Evolutionary conservation across 2,329 filamentous ascomycete species (phyloP).

Genomic region (Periconia sp.): DNA sequence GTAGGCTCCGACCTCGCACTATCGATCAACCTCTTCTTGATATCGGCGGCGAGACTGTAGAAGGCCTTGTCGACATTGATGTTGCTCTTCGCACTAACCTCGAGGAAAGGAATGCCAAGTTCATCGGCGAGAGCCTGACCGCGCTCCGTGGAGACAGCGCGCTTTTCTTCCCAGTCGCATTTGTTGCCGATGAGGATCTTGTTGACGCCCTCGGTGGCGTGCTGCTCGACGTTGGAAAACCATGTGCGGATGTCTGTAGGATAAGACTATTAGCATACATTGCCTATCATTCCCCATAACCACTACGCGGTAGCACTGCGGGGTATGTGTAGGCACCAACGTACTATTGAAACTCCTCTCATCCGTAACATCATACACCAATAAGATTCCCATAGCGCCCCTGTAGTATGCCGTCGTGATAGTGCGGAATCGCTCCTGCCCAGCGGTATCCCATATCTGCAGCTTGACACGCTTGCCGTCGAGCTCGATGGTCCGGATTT

Average conservation of each 20-base stretch:
- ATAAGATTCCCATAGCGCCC: constrained; percentile 95
- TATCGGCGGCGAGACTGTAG: constrained; percentile 91
- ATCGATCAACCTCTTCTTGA: constrained; percentile 98
- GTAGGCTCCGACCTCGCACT: constrained; percentile 74
- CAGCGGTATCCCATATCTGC: constrained; percentile 99
- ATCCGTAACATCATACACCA: constrained; percentile 98
- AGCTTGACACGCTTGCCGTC: constrained; percentile 99
- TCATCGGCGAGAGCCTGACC: constrained; percentile 94
- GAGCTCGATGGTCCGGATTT: constrained; percentile 98
- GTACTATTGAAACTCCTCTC: constrained; percentile 93
- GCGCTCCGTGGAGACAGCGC: constrained; percentile 88
- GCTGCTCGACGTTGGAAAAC: constrained; percentile 99
- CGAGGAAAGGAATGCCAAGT: constrained; percentile 96
- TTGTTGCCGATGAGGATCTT: constrained; percentile 99
- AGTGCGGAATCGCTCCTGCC: constrained; percentile 96
- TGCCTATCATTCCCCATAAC: not conserved
- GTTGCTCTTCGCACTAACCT: constrained; percentile 98
- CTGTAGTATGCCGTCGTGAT: constrained; percentile 99
- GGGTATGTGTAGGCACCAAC: constrained; percentile 38
- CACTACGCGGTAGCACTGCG: not conserved
- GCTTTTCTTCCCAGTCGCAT: constrained; percentile 99
- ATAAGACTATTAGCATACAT: not conserved
- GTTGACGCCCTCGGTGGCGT: constrained; percentile 98
- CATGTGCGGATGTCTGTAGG: constrained; percentile 91
- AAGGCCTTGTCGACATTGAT: constrained; percentile 99